Evolutionary conservation across 345 rosid genomes (phyloP).

Genomic region (Citrus medica): DNA sequence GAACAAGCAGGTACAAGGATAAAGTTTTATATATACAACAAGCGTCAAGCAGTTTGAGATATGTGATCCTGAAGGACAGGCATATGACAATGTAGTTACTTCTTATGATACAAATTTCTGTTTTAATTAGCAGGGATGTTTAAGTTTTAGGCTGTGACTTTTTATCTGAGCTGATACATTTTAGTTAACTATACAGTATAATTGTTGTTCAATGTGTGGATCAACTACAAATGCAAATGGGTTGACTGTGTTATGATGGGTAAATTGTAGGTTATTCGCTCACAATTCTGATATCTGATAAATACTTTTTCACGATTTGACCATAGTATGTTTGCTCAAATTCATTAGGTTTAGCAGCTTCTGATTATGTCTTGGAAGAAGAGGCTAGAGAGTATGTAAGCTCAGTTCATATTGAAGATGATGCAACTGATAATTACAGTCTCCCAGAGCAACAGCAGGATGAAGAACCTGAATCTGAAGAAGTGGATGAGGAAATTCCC

Average conservation of each 20-base stretch:
- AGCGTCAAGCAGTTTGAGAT: background rate
- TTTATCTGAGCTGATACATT: background rate
- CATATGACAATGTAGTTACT: background rate
- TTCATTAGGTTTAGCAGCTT: conserved; percentile 39
- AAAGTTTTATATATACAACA: background rate
- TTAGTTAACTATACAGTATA: background rate
- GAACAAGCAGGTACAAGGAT: conserved; percentile 62
- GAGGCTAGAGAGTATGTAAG: conserved; percentile 68
- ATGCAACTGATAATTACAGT: conserved; percentile 58
- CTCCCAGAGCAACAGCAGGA: conserved; percentile 60
- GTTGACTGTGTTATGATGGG: background rate
- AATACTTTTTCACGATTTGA: background rate
- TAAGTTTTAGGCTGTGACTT: background rate
- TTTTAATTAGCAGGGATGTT: background rate
- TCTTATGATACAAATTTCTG: background rate
- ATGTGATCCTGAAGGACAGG: background rate
- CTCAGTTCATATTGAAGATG: conserved; percentile 71
- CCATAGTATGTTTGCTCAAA: conserved; percentile 6
- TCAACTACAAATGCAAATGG: background rate
- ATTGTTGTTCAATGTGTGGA: background rate
- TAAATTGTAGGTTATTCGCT: background rate
- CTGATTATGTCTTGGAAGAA: conserved; percentile 74
- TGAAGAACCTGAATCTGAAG: conserved; percentile 58
- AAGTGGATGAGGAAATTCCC: conserved; percentile 56
- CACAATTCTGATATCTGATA: background rate